Conservation (phyloP, 345 rosid genomes). For the Lagerstroemia speciosa region DNA sequence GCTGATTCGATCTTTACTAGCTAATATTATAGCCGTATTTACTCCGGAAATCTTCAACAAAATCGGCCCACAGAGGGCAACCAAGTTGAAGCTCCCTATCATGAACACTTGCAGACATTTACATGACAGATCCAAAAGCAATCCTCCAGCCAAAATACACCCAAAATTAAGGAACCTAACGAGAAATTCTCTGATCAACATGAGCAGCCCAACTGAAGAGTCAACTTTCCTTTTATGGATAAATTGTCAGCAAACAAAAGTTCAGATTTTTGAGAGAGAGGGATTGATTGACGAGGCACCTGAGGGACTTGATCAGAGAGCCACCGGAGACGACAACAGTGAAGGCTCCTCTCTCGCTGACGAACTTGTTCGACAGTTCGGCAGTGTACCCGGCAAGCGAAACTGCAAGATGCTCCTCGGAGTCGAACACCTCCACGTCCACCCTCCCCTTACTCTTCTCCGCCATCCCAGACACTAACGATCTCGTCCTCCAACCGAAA, state of each 20-base stretch:
- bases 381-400: constrained; percentile 65
- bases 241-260: background rate
- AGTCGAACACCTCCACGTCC: constrained; percentile 49
- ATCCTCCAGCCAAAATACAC: too few species aligned
- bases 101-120: too few species aligned
- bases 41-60: too few species aligned
- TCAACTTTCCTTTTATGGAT: background rate
- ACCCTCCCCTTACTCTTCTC: constrained; percentile 32
- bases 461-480: constrained; percentile 5
- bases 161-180: background rate
- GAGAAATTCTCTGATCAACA: background rate
- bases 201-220: background rate
- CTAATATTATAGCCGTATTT: too few species aligned
- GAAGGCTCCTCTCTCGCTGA: constrained; percentile 59
- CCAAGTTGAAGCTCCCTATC: too few species aligned
- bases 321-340: constrained; percentile 82
- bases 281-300: constrained; percentile 20
- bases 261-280: background rate
- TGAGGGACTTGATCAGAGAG: constrained; percentile 59
- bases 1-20: too few species aligned
- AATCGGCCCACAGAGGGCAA: too few species aligned
- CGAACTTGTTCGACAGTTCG: constrained; percentile 51
- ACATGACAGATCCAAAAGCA: too few species aligned
- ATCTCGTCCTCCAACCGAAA: background rate
- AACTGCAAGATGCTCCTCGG: constrained; percentile 54